Evolutionary conservation across 2,329 filamentous ascomycete genomes (phyloP), one percentile per base, ranked within the genome.

Genomic region (Thelonectria blattea): DNA sequence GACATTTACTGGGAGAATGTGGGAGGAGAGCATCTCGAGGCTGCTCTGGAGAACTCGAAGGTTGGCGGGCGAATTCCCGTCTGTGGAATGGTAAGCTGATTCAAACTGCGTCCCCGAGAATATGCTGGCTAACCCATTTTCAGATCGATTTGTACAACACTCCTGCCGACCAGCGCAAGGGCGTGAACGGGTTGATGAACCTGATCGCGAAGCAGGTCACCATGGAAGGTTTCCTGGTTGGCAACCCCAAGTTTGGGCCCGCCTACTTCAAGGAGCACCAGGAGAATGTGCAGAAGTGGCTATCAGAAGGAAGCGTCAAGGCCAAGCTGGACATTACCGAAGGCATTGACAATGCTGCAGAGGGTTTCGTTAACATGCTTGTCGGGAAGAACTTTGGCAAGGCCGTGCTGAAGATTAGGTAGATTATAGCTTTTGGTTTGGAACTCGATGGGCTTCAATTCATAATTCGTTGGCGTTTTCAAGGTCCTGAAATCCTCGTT

Each of bases 301-400:
- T 96, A 62, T 81, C 83, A 37, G 91, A 95, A 5, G 91, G 90
- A 12, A 86, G 82, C 5, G 85, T 96, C 80, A 91, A 91, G 81
- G 83, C 86, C 51, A 87, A 88, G 77, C 80, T 89, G 62, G 80
- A 84, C 68, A 79, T 91, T 59, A 92, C 89, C 0, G 82, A 88
- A 55, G 91, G 92, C 18, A 93, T 96, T 61, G 92, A 96, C 62
- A 88, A 91, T n/a, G 89, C 88, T 1, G 80, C 86, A 6, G 85
- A 93, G 58, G 92, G 89, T 0, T 82, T 96, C 61, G 76, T 94
- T 12, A 90, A 87, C 12, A 88, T 96, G 80, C 82, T 95, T 56
- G 75, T 85, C 71, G 92, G 92, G 49, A 84, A 90, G 76, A 96
- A 96, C 80, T 91, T 93, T 77, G 92, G 92, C 68, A 96, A 96